Evolutionary conservation across 495 filamentous ascomycete genomes (phyloP).

Genomic region (Copromyces sp.): DNA sequence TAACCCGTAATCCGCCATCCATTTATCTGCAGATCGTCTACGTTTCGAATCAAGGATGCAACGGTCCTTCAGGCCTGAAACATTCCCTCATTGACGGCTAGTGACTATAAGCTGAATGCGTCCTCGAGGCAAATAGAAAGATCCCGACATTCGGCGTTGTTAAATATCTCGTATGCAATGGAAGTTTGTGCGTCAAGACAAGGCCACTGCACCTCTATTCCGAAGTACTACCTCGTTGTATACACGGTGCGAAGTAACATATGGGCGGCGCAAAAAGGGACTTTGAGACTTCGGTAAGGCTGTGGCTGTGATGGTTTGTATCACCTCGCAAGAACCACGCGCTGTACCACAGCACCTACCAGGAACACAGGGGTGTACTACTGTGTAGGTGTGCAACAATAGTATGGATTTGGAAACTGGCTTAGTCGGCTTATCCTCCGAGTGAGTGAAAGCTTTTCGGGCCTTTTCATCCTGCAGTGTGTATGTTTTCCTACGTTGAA

Average conservation of each 20-base stretch:
- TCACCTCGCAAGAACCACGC: not conserved
- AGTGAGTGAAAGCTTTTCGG: not conserved
- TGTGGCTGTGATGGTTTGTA: not conserved
- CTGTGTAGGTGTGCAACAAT: not conserved
- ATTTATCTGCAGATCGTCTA: not conserved
- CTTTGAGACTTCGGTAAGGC: not conserved
- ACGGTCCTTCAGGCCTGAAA: not conserved
- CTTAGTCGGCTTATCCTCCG: not conserved
- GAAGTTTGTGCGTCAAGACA: not conserved
- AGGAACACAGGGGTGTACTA: not conserved
- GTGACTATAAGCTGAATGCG: not conserved
- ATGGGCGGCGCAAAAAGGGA: not conserved
- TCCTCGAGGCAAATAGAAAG: not conserved
- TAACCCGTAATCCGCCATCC: not conserved
- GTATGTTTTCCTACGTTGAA: not conserved
- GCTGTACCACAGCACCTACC: not conserved
- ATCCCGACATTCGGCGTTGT: not conserved
- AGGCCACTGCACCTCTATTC: not conserved
- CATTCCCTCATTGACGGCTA: not conserved
- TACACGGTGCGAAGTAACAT: not conserved
- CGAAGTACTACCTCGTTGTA: not conserved
- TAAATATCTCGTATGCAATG: not conserved
- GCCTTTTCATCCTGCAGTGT: not conserved
- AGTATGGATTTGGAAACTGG: not conserved
- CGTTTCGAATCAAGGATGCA: not conserved